Evolutionary conservation across 116 monocot species (phyloP).

Genomic region (Zostera marina): DNA sequence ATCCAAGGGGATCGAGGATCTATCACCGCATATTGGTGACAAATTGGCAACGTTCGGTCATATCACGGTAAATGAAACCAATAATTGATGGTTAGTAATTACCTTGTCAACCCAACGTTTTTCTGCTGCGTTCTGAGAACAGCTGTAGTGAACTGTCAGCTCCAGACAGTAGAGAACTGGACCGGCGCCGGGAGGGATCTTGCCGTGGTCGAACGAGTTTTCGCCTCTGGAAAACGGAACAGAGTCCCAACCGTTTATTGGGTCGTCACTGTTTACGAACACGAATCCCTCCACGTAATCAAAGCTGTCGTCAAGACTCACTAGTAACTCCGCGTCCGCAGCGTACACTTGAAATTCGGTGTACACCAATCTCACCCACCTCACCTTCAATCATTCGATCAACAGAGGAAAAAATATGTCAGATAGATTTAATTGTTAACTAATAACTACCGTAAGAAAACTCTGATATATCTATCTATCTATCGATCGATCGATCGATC

Average conservation of each 20-base stretch:
- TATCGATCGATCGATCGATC: too few species aligned
- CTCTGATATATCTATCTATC: too few species aligned
- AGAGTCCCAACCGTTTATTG: slow-evolving; percentile 50
- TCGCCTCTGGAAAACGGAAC: slow-evolving; percentile 31
- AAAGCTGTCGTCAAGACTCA: slow-evolving; percentile 25
- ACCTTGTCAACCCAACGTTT: slow-evolving; percentile 34
- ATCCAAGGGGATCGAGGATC: too few species aligned
- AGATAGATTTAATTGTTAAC: background rate
- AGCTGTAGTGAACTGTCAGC: slow-evolving; percentile 40
- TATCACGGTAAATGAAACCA: too few species aligned
- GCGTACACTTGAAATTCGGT: slow-evolving; percentile 41
- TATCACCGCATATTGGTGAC: too few species aligned
- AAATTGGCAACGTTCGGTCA: too few species aligned
- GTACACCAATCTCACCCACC: slow-evolving; percentile 80
- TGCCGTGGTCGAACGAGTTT: slow-evolving; percentile 32
- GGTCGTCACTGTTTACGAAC: slow-evolving; percentile 51
- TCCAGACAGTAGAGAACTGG: slow-evolving; percentile 92
- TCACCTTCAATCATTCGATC: slow-evolving; percentile 34
- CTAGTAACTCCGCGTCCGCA: slow-evolving; percentile 56
- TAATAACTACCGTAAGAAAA: too few species aligned
- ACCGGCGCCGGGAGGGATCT: slow-evolving; percentile 35
- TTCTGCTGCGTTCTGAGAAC: background rate
- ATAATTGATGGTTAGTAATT: background rate
- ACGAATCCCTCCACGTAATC: slow-evolving; percentile 93
- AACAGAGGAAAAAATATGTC: background rate